Percentiles rank a stretch among this genome's conserved stretches.
Conservation (phyloP, 208 protist species). For the Blechomonas ayalai region DNA sequence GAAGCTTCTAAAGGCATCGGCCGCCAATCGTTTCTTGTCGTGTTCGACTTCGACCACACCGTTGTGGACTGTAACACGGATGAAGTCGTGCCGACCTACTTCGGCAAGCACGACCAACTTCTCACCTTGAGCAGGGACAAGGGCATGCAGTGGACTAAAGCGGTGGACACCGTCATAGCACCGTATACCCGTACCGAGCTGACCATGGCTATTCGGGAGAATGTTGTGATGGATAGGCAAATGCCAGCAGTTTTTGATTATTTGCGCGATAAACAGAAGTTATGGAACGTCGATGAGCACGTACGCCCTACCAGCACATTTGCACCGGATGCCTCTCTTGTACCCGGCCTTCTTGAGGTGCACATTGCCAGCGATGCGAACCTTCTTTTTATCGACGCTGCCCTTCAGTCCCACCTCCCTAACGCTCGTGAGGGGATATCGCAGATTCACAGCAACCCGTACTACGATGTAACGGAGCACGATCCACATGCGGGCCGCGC, state of each 20-base stretch:
- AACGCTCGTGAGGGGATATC: conserved; percentile 26
- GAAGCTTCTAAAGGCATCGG: too few relatives aligned
- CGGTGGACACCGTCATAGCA: conserved; percentile 65
- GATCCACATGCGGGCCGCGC: neutral
- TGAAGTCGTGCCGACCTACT: conserved; percentile 47
- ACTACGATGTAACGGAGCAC: conserved; percentile 31
- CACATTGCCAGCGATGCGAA: conserved; percentile 81
- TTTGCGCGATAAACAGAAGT: conserved; percentile 9
- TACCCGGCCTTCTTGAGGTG: conserved; percentile 48
- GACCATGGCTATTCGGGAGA: conserved; percentile 28
- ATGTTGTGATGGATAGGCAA: conserved; percentile 37
- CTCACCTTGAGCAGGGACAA: conserved; percentile 1
- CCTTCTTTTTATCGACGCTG: conserved; percentile 67
- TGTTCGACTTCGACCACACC: conserved; percentile 91
- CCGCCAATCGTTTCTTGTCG: conserved; percentile 77
- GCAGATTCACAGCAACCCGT: conserved; percentile 84
- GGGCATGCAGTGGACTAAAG: conserved; percentile 67
- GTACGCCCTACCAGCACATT: neutral
- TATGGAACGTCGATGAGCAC: neutral
- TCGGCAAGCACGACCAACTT: conserved; percentile 51
- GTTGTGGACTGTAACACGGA: conserved; percentile 84
- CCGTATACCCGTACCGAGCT: conserved; percentile 51
- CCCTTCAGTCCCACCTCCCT: conserved; percentile 43
- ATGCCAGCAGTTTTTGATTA: conserved; percentile 72
- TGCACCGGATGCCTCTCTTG: conserved; percentile 10